A percentile compares a stretch with the other conserved stretches of the same genome.
phyloP scores from a whole-genome alignment of 768 basidiomycete species.

The Lactifluus volemus region DNA sequence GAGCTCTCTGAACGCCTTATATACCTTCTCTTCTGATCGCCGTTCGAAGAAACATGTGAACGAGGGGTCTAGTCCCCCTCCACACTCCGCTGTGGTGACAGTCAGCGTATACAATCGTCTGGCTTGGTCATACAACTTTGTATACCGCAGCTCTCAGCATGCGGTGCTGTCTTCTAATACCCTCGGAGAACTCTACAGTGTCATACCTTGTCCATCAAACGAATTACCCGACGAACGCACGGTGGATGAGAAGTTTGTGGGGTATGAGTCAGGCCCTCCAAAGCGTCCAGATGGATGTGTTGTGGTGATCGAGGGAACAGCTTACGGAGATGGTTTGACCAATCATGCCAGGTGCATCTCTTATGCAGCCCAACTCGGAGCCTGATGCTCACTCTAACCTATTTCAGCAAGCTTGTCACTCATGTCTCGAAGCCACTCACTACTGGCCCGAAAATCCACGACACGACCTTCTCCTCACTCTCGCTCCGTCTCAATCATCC shows the following conservation, averaged over 20 bases:
- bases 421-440: slow-evolving; percentile 30
- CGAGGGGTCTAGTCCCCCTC: slow-evolving; percentile 15
- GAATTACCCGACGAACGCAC: slow-evolving; percentile 39
- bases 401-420: slow-evolving; percentile 39
- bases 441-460: slow-evolving; percentile 33
- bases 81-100: slow-evolving; percentile 42
- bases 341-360: slow-evolving; percentile 53
- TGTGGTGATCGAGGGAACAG: slow-evolving; percentile 52
- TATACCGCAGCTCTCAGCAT: slow-evolving; percentile 60
- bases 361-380: neutral
- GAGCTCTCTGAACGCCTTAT: slow-evolving; percentile 11
- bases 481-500: slow-evolving; percentile 60
- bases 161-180: slow-evolving; percentile 63
- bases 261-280: slow-evolving; percentile 24
- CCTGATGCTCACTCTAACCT: neutral
- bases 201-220: slow-evolving; percentile 55
- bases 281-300: slow-evolving; percentile 33
- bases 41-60: slow-evolving; percentile 3
- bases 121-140: slow-evolving; percentile 50
- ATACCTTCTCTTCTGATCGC: slow-evolving; percentile 8
- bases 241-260: slow-evolving; percentile 26
- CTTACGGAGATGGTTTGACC: slow-evolving; percentile 47
- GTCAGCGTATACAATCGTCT: slow-evolving; percentile 54
- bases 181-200: slow-evolving; percentile 49
- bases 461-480: slow-evolving; percentile 46